Conservation (phyloP, 2,329 filamentous ascomycete genomes). For the Colletotrichum sp. region DNA sequence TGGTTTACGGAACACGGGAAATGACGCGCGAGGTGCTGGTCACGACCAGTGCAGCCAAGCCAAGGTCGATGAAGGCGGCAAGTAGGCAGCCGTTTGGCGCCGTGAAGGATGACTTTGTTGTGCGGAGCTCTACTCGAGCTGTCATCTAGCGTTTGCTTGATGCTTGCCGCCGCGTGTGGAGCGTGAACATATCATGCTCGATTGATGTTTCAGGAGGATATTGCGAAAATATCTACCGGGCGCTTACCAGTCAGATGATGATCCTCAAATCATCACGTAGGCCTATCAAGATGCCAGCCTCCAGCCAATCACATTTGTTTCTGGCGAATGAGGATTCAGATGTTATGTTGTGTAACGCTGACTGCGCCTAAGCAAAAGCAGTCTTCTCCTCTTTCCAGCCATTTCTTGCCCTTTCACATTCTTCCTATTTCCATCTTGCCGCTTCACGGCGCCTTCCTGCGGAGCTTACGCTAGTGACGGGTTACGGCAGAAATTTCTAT, state of each 20-base stretch:
- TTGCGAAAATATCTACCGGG: not conserved
- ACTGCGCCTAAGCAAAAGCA: not conserved
- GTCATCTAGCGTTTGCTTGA: not conserved
- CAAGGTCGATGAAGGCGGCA: not conserved
- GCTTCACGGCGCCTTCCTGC: too few species aligned
- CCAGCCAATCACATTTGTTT: not conserved
- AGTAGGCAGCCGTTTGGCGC: not conserved
- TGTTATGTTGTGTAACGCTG: not conserved
- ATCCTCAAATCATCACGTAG: not conserved
- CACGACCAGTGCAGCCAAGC: not conserved
- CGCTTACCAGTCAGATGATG: not conserved
- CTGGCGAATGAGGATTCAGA: not conserved
- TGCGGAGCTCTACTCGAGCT: not conserved
- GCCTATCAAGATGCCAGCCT: not conserved
- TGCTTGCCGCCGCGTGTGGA: not conserved
- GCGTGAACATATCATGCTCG: not conserved
- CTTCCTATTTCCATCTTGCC: too few species aligned
- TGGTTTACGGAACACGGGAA: not conserved
- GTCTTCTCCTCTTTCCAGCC: not conserved
- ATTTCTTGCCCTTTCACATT: not conserved
- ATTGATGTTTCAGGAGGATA: too few species aligned
- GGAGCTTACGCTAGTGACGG: too few species aligned
- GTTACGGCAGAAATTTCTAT: not conserved
- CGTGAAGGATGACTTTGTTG: too few species aligned
- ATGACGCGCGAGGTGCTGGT: not conserved